Base-by-base conservation (phyloP, 371 early-diverging fungal species). In the Funneliformis caledonium region DNA sequence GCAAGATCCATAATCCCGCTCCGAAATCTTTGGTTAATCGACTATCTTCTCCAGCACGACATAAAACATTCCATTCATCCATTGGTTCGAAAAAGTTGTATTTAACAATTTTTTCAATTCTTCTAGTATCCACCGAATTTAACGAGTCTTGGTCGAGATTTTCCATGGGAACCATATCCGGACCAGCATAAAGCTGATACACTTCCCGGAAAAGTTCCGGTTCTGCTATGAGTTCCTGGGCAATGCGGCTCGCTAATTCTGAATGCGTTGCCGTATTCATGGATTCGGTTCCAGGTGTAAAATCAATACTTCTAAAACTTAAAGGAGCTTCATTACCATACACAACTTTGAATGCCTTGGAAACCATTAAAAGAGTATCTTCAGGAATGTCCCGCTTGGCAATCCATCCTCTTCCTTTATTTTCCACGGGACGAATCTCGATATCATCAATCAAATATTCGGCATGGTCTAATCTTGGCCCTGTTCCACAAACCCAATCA, bases 341-440 rank as follows among this genome's bases (percentile, higher is more conserved):
- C 1, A 60, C 43, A 1, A 59, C 19, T 61, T 56, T 14, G 56
- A 75, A 75, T 31, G 75, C 60, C 19, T 75, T 75, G 10, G 75
- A 56, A 14, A 19, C 75, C 31, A 75, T 75, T 10, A 75, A 42
- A 8, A 75, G 60, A 12, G 75, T 75, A 60, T 16, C n/a, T 22
- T 56, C 37, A 9, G 75, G 61, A 42, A 75, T 75, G 33, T 75
- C 75, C 7, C 60, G 19, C 16, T 75, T 75, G 6, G 75, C 37
- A 75, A 75, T 2, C 61, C 56, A 75, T 60, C 75, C 75, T 59
- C 61, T 52, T 16, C 75, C 75, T 48, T 75, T 75, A 10, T 56
- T 22, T 59, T 60, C 16, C 2, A 60, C 33, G 43, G 6, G 14
- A 45, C 61, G 56, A 48, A 75, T 31, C 43, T 75, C 75, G 37